Conservation (phyloP, 345 rosid genomes). For the Kernera saxatilis region DNA sequence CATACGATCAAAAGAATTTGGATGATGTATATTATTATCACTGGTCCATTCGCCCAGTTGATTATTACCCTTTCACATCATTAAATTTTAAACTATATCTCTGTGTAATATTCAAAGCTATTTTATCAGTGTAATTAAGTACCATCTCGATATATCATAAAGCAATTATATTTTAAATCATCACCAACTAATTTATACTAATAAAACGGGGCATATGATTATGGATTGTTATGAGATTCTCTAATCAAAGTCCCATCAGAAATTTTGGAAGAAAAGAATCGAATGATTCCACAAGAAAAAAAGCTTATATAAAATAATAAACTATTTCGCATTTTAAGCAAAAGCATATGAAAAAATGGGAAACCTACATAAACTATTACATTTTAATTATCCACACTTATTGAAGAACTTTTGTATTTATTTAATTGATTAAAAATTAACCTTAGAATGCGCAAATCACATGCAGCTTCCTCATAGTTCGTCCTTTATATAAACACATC, state of each 20-base stretch:
- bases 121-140: not conserved
- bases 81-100: conserved; percentile 12
- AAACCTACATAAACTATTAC: conserved; percentile 20
- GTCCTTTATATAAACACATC: conserved; percentile 21
- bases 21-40: not conserved
- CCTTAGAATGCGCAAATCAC: conserved; percentile 30
- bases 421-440: not conserved
- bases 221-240: conserved; percentile 25
- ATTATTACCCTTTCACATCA: conserved; percentile 17
- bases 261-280: conserved; percentile 23
- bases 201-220: conserved; percentile 8
- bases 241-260: conserved; percentile 32
- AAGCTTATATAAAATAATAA: not conserved
- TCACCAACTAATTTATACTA: conserved; percentile 15
- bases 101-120: conserved; percentile 1
- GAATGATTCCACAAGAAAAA: conserved; percentile 18
- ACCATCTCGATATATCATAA: not conserved
- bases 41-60: conserved; percentile 25
- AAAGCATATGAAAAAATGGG: conserved; percentile 31
- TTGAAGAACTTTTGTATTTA: conserved; percentile 16
- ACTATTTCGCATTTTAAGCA: conserved; percentile 28
- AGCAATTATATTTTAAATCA: not conserved
- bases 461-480: conserved; percentile 20
- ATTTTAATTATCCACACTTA: conserved; percentile 11
- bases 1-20: conserved; percentile 18